These are phyloP conservation scores for Schwanniomyces etchellsii DNA, from an alignment of 1,139 yeast species.

Conservation along the genomic window DNA sequence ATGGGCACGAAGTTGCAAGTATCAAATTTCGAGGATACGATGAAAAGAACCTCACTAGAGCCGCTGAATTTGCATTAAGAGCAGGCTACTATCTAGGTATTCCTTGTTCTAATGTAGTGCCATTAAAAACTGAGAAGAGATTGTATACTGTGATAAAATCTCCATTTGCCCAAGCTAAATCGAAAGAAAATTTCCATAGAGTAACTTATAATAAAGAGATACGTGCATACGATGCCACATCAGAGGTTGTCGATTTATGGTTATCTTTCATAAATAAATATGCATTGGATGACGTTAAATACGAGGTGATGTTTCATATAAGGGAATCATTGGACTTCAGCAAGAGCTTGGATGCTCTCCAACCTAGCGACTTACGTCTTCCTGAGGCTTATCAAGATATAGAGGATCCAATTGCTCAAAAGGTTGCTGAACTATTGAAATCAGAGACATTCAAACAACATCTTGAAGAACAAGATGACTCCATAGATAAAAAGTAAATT, in stretches of 20 bases:
- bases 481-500: conserved; percentile 1
- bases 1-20: conserved; percentile 70
- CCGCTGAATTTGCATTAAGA: conserved; percentile 81
- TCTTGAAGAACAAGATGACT: conserved; percentile 12
- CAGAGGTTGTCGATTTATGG: conserved; percentile 81
- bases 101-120: conserved; percentile 57
- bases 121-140: conserved; percentile 61
- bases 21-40: conserved; percentile 70
- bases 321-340: conserved; percentile 49
- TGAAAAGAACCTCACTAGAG: conserved; percentile 64
- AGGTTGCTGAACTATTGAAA: conserved; percentile 66
- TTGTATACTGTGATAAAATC: conserved; percentile 92
- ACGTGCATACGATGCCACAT: conserved; percentile 76
- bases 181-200: conserved; percentile 92
- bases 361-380: conserved; percentile 21
- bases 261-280: conserved; percentile 75
- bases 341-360: conserved; percentile 23
- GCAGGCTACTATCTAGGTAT: conserved; percentile 87
- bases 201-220: conserved; percentile 72
- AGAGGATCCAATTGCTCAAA: conserved; percentile 61
- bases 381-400: conserved; percentile 34
- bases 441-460: conserved; percentile 48
- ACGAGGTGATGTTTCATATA: conserved; percentile 66
- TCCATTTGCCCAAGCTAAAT: conserved; percentile 91
- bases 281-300: conserved; percentile 75